These are phyloP conservation scores for Teunomyces lycoperdinae DNA, from an alignment of 805 yeast species.

Conservation along the genomic window DNA sequence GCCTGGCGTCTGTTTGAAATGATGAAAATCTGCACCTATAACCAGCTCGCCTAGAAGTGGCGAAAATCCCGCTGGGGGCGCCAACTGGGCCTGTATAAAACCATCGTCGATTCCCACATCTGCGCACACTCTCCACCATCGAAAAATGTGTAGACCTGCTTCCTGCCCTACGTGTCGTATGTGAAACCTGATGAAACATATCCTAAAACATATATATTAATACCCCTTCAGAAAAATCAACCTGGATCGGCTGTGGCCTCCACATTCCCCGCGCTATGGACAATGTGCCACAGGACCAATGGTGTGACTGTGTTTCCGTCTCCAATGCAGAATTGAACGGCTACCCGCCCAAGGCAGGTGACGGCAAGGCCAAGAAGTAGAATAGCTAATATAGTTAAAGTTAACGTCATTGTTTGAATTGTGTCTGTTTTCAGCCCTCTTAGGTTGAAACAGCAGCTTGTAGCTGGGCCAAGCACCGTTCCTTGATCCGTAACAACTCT, in stretches of 20 bases:
- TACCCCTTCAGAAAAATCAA: slow-evolving; percentile 7
- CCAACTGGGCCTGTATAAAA: background rate
- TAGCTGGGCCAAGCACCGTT: slow-evolving; percentile 18
- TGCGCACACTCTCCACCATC: background rate
- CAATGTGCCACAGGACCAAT: slow-evolving; percentile 29
- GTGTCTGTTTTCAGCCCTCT: too few relatives aligned
- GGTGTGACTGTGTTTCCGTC: slow-evolving; percentile 32
- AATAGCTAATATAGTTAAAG: background rate
- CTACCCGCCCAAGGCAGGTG: slow-evolving; percentile 36
- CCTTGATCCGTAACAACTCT: slow-evolving; percentile 48
- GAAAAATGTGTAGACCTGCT: slow-evolving; percentile 34
- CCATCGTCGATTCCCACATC: background rate
- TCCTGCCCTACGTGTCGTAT: slow-evolving; percentile 29
- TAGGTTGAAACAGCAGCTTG: background rate
- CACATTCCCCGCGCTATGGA: slow-evolving; percentile 43
- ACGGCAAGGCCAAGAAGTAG: slow-evolving; percentile 18
- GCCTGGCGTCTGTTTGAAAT: slow-evolving; percentile 13
- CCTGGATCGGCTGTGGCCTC: slow-evolving; percentile 48
- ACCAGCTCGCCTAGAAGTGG: too few relatives aligned
- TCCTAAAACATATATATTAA: background rate
- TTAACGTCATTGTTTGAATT: too few relatives aligned
- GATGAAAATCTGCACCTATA: too few relatives aligned
- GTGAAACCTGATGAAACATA: slow-evolving; percentile 5
- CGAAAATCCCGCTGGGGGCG: too few relatives aligned
- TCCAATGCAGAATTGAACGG: slow-evolving; percentile 27